Evolutionary conservation across 805 yeast species (phyloP).

Genomic region (Candida montana): DNA sequence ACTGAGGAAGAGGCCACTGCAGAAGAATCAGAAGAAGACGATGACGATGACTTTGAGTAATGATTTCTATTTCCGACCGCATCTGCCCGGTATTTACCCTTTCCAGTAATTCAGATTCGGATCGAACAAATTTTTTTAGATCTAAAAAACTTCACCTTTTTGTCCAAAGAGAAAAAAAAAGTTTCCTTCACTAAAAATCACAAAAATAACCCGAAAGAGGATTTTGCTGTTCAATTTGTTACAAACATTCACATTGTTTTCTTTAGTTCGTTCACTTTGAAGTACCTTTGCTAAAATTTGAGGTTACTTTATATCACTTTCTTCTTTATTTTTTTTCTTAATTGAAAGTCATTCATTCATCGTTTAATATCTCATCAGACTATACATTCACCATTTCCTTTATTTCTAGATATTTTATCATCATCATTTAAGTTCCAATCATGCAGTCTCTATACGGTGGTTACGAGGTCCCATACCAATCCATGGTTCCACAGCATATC

Average conservation of each 20-base stretch:
- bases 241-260: neutral
- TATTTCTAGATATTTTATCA: neutral
- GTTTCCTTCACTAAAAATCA: too few species aligned
- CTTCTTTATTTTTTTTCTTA: neutral
- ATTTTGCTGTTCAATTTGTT: neutral
- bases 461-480: conserved; percentile 21
- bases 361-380: neutral
- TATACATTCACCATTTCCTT: neutral
- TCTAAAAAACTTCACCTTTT: neutral
- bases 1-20: conserved; percentile 5
- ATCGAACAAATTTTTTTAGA: neutral
- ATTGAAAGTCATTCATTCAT: neutral
- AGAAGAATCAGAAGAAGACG: conserved; percentile 6
- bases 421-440: neutral
- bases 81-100: conserved; percentile 2
- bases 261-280: conserved; percentile 8
- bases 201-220: neutral
- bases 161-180: too few species aligned
- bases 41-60: conserved; percentile 4
- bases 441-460: conserved; percentile 24
- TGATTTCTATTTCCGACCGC: conserved; percentile 5
- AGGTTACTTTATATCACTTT: too few species aligned
- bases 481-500: conserved; percentile 23
- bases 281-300: neutral
- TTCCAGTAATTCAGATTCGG: neutral